Percentiles rank a stretch among this genome's conserved stretches.
Evolutionary conservation across 2,329 filamentous ascomycete genomes (phyloP).

Genomic region (Fusarium oxysporum): DNA sequence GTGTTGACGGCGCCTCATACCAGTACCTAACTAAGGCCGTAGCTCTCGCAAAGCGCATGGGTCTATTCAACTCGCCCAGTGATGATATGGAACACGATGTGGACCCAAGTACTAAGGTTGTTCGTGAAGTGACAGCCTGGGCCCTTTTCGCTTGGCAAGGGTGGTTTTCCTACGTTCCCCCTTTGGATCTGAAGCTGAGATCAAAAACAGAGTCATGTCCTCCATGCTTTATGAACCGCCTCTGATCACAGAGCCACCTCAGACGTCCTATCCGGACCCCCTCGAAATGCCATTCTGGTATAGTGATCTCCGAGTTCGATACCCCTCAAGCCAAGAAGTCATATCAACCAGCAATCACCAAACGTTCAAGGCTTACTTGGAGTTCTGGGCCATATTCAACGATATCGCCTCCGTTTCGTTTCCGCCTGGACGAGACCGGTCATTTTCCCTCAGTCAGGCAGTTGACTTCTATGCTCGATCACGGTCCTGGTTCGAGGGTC

Average conservation of each 20-base stretch:
- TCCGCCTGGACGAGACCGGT: background rate
- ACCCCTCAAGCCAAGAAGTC: background rate
- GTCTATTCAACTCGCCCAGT: background rate
- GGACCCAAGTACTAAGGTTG: background rate
- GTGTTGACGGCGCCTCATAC: background rate
- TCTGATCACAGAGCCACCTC: background rate
- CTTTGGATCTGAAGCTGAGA: background rate
- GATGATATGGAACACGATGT: background rate
- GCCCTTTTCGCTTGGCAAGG: background rate
- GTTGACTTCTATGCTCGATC: background rate
- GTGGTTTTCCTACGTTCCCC: background rate
- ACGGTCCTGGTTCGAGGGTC: background rate
- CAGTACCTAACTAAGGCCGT: background rate
- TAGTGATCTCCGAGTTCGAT: background rate
- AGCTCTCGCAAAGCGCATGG: background rate
- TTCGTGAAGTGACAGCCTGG: background rate
- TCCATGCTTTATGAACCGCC: background rate
- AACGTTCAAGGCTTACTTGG: background rate
- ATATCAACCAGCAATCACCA: background rate
- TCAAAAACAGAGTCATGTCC: background rate
- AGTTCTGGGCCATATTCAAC: background rate
- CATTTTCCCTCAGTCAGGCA: background rate
- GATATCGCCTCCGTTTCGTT: background rate
- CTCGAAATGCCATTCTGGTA: background rate
- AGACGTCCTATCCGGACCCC: background rate